Evolutionary conservation across 1,284 basidiomycete genomes (phyloP).

Genomic region (Volvariella surrecta): DNA sequence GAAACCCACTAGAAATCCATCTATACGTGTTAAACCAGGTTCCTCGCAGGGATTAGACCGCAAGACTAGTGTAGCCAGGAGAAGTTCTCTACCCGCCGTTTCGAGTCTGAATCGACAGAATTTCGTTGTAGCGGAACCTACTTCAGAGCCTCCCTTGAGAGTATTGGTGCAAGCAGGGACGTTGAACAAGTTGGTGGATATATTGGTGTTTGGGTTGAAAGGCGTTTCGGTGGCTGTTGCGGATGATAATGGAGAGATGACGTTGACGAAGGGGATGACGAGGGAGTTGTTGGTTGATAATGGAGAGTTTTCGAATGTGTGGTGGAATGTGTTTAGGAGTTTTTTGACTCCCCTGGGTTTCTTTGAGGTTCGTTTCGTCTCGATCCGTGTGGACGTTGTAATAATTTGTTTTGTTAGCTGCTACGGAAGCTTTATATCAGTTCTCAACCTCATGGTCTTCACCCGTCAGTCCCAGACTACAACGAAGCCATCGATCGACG

Average conservation of each 20-base stretch:
- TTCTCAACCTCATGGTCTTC: constrained; percentile 30
- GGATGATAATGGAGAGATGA: constrained; percentile 78
- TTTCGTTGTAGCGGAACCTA: constrained; percentile 47
- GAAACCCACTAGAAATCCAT: constrained; percentile 48
- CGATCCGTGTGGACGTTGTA: neutral
- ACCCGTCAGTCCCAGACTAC: constrained; percentile 29
- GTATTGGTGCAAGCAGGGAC: constrained; percentile 74
- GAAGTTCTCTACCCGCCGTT: constrained; percentile 73
- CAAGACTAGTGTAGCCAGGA: constrained; percentile 61
- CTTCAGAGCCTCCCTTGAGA: constrained; percentile 58
- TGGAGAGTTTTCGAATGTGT: constrained; percentile 60
- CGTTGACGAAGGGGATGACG: constrained; percentile 59
- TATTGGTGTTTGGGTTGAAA: constrained; percentile 69
- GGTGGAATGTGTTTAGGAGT: constrained; percentile 76
- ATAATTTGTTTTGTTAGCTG: constrained; percentile 33
- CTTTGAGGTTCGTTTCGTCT: constrained; percentile 59
- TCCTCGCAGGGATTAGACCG: constrained; percentile 59
- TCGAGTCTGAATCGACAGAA: constrained; percentile 52
- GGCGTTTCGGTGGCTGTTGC: constrained; percentile 69
- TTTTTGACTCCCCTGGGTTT: constrained; percentile 72
- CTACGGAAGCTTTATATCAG: constrained; percentile 64
- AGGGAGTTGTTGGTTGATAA: constrained; percentile 64
- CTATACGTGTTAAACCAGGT: constrained; percentile 66
- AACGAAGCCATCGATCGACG: constrained; percentile 35
- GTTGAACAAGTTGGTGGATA: constrained; percentile 60